Evolutionary conservation across 2,329 filamentous ascomycete species (phyloP).

Genomic region (Trichocomaceae sp.): DNA sequence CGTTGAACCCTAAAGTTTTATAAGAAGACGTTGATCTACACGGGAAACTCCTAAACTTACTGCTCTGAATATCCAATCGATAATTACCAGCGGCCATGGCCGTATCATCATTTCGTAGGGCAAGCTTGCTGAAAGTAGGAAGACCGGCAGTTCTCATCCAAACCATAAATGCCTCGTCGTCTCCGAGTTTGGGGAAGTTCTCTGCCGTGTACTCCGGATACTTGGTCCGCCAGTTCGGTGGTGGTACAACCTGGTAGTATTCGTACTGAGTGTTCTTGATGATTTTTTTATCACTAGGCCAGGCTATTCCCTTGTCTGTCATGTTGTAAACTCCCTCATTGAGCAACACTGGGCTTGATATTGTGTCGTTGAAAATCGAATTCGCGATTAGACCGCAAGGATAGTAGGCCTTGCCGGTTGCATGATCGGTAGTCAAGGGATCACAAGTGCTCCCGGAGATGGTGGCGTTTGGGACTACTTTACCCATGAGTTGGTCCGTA

Average conservation of each 20-base stretch:
- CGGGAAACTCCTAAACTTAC: slow-evolving; percentile 50
- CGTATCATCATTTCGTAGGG: slow-evolving; percentile 68
- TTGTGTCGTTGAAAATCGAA: slow-evolving; percentile 93
- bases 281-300: slow-evolving; percentile 72
- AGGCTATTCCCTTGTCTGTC: slow-evolving; percentile 73
- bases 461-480: slow-evolving; percentile 51
- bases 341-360: slow-evolving; percentile 57
- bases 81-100: slow-evolving; percentile 67
- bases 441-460: slow-evolving; percentile 68
- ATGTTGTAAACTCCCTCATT: slow-evolving; percentile 62
- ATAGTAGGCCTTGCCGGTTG: slow-evolving; percentile 67
- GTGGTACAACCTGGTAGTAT: slow-evolving; percentile 62
- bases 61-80: slow-evolving; percentile 65
- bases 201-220: slow-evolving; percentile 65
- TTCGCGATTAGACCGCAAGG: slow-evolving; percentile 96
- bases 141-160: slow-evolving; percentile 98
- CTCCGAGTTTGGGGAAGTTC: slow-evolving; percentile 63
- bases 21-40: neutral
- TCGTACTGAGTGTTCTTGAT: slow-evolving; percentile 67
- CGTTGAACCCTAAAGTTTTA: slow-evolving; percentile 63
- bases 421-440: slow-evolving; percentile 55
- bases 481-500: slow-evolving; percentile 72
- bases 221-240: slow-evolving; percentile 72
- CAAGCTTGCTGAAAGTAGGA: slow-evolving; percentile 90
- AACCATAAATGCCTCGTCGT: slow-evolving; percentile 83